Evolutionary conservation across 2,329 filamentous ascomycete genomes (phyloP).

Genomic region (Pleomassaria siparia): DNA sequence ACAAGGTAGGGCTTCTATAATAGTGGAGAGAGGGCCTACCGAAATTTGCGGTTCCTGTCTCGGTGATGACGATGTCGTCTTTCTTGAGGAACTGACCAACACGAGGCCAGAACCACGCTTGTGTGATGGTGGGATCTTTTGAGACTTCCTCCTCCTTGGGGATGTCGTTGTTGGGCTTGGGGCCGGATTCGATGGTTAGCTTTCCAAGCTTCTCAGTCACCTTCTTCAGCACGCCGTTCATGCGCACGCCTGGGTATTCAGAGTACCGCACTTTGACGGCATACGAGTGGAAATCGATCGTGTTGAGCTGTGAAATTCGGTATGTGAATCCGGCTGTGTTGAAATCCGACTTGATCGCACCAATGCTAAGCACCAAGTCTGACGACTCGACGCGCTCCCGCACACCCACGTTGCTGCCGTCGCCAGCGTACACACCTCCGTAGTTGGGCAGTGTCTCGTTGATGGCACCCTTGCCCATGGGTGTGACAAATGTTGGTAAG

Average conservation of each 20-base stretch:
- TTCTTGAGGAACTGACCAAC: conserved; percentile 71
- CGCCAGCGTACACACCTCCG: conserved; percentile 83
- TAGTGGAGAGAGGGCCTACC: conserved; percentile 48
- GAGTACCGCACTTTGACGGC: conserved; percentile 74
- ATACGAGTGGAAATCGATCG: conserved; percentile 79
- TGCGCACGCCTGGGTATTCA: conserved; percentile 74
- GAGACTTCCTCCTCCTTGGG: conserved; percentile 38
- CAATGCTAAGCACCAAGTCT: conserved; percentile 71
- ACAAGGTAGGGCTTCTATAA: neutral
- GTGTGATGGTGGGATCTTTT: conserved; percentile 57
- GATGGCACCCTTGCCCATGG: conserved; percentile 85
- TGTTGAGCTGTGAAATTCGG: conserved; percentile 72
- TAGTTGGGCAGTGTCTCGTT: conserved; percentile 75
- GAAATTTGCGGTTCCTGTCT: conserved; percentile 86
- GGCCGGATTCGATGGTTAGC: conserved; percentile 57
- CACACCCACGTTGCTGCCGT: conserved; percentile 67
- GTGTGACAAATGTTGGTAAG: conserved; percentile 81
- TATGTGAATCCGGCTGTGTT: conserved; percentile 84
- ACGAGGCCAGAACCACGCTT: conserved; percentile 76
- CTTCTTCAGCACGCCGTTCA: conserved; percentile 76
- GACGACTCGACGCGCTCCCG: conserved; percentile 66
- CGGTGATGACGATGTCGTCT: conserved; percentile 78
- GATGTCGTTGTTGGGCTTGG: conserved; percentile 57
- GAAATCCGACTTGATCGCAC: conserved; percentile 73
- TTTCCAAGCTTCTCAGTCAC: conserved; percentile 61